These are phyloP conservation scores for Phalaenopsis equestris DNA, from an alignment of 106 monocot species.

Conservation along the genomic window DNA sequence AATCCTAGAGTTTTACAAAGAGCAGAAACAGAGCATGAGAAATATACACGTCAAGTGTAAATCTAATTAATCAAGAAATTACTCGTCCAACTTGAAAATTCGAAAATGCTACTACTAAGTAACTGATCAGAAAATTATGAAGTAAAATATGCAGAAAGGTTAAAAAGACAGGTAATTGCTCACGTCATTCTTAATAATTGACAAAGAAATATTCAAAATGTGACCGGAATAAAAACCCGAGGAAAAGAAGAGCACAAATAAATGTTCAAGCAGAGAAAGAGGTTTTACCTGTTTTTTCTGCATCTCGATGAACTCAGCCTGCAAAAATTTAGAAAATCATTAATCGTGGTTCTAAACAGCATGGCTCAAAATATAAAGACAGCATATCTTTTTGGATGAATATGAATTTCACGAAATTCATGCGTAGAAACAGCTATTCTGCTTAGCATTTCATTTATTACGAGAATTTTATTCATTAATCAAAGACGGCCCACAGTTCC, in stretches of 20 bases:
- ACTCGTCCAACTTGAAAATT: not conserved
- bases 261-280: not conserved
- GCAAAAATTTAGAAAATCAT: conserved; percentile 6
- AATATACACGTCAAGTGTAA: not conserved
- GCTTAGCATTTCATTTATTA: not conserved
- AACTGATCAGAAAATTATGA: not conserved
- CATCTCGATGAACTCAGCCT: conserved; percentile 45
- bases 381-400: not conserved
- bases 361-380: not conserved
- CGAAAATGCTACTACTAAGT: not conserved
- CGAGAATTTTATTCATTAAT: not conserved
- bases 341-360: conserved; percentile 3
- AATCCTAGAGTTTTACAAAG: not conserved
- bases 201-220: not conserved
- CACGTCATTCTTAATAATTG: not conserved
- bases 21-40: not conserved
- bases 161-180: not conserved
- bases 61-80: not conserved
- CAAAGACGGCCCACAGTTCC: not conserved
- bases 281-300: conserved; percentile 55
- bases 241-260: not conserved
- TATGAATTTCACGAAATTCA: not conserved
- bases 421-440: not conserved
- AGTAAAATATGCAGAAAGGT: not conserved
- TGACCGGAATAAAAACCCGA: not conserved